Conservation (phyloP, 108 stramenopile species). For the Cyclotella distinguenda region DNA sequence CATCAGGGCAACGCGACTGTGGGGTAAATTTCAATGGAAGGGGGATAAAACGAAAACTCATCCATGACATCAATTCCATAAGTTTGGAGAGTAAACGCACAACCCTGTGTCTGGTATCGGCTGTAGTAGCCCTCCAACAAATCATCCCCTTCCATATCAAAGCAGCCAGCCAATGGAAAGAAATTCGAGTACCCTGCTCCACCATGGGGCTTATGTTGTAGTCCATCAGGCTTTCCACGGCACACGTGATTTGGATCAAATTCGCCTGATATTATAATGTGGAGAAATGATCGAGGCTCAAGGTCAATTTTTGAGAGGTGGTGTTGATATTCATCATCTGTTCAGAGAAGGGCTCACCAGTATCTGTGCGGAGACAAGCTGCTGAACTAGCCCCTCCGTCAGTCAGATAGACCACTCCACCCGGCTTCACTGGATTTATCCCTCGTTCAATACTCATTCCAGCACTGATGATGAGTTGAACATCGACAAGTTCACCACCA, state of each 20-base stretch:
- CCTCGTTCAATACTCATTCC: conserved; percentile 49
- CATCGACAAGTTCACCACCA: conserved; percentile 34
- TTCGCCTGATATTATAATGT: background rate
- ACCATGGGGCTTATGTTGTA: conserved; percentile 36
- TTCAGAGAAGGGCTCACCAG: background rate
- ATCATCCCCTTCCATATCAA: conserved; percentile 30
- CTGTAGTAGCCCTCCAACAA: conserved; percentile 42
- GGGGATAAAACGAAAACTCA: conserved; percentile 39
- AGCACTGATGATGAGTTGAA: conserved; percentile 38
- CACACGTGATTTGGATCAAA: conserved; percentile 49
- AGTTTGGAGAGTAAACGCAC: conserved; percentile 40
- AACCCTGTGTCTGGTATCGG: conserved; percentile 39
- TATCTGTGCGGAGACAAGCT: conserved; percentile 38
- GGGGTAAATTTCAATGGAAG: conserved; percentile 44
- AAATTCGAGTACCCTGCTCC: conserved; percentile 37
- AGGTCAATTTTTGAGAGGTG: background rate
- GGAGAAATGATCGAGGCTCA: background rate
- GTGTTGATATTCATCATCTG: background rate
- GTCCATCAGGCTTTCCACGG: conserved; percentile 26
- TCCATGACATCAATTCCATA: conserved; percentile 54
- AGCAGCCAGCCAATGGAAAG: conserved; percentile 29
- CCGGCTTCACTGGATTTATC: conserved; percentile 39
- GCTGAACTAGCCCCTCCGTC: conserved; percentile 49
- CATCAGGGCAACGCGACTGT: conserved; percentile 36
- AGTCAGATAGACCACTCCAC: conserved; percentile 48